Base-by-base conservation (phyloP, 2,329 filamentous ascomycete genomes). In the Aspergillus sp. region DNA sequence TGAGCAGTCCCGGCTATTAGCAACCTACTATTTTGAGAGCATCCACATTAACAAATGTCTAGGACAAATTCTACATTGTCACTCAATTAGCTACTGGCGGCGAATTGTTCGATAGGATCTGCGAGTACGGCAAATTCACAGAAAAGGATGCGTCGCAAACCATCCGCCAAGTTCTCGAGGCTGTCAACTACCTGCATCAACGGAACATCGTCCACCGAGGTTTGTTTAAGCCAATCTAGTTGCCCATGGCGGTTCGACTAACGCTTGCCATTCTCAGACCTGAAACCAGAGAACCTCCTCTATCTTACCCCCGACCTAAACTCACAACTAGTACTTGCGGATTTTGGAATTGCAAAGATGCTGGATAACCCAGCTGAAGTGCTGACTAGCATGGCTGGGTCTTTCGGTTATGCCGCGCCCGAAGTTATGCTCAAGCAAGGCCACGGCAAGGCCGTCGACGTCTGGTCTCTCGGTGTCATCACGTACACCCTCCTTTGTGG, bases 21-120 rank as follows among this genome's bases (percentile, higher is more conserved):
- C 9, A 12, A 39, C 4, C 17, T 6, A 17, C 23, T 31, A 31
- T n/a, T 6, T 19, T 17, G n/a, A 41, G 9, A n/a, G 35, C 19
- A 19, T 21, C 47, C 44, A 39, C 41, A 64, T 68, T 46, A 69
- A 25, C 1, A 15, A 12, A 27, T 50, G 27, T 7, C 31, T 68
- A 96, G 92, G 95, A 99, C 82, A 99, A 99, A 81, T 99, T 96
- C 81, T 99, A 99, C 76, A 98, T 99, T 67, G 93, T 99, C 68
- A 99, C 95, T 33, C 90, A 99, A 77, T 83, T 99, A 56, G 95
- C 95, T 43, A 96, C 91, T 0, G 95, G 95, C 65, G 95, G 95
- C 74, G 95, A 99, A 79, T 80, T 99, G 62, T 99, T 99, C 76
- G 95, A 99, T 72, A 89, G 96, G 56, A 99, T 99, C 68, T 99